Evolutionary conservation across 306 rosid genomes (phyloP).

Genomic region (Cucumis sativus): DNA sequence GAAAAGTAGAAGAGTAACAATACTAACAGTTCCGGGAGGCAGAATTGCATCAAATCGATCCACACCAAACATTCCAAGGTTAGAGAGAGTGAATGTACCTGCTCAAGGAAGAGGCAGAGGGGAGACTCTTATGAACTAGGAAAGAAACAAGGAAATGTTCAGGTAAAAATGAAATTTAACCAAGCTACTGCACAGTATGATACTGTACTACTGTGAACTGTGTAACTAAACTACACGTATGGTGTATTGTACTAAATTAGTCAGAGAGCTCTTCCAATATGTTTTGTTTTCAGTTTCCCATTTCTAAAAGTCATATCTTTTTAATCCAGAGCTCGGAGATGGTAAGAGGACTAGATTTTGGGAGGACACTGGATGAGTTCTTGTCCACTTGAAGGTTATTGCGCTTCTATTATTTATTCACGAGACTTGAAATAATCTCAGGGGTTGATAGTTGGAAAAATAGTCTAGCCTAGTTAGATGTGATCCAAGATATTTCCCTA

Average conservation of each 20-base stretch:
- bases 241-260: neutral
- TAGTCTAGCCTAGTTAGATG: neutral
- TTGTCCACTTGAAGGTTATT: neutral
- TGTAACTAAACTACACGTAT: neutral
- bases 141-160: neutral
- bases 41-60: slow-evolving; percentile 96
- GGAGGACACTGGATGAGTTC: neutral
- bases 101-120: slow-evolving; percentile 8
- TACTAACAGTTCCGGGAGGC: slow-evolving; percentile 89
- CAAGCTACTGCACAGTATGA: neutral
- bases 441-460: neutral
- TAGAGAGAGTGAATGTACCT: slow-evolving; percentile 93
- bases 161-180: neutral
- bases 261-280: neutral
- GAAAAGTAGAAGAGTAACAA: neutral
- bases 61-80: slow-evolving; percentile 97
- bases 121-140: neutral
- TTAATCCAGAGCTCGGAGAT: neutral
- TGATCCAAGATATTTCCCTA: neutral
- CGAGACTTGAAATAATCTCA: neutral
- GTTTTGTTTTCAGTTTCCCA: neutral
- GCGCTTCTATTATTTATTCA: neutral
- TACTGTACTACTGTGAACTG: neutral
- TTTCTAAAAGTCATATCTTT: neutral
- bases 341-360: neutral